A percentile compares a stretch with the other conserved stretches of the same genome.
These are phyloP conservation scores for Pyracantha coccinea DNA, from an alignment of 331 rosid species.

Conservation along the genomic window DNA sequence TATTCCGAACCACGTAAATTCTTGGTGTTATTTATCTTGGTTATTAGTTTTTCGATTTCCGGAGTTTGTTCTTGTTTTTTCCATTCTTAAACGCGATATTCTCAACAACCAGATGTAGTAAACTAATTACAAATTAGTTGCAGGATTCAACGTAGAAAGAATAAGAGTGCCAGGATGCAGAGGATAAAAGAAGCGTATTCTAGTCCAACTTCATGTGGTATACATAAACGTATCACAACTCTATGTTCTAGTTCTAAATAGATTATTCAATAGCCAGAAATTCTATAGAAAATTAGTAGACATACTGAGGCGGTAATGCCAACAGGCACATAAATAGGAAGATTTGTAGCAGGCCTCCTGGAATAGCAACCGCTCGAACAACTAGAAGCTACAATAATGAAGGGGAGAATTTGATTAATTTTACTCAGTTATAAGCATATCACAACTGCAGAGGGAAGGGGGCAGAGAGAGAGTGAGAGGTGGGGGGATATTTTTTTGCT, in stretches of 20 bases:
- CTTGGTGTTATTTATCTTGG: too few relatives aligned
- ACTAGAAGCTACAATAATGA: slow-evolving; percentile 73
- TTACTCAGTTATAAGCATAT: neutral
- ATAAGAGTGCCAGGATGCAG: neutral
- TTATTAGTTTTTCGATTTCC: too few relatives aligned
- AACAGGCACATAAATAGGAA: slow-evolving; percentile 51
- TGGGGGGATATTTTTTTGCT: too few relatives aligned
- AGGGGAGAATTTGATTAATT: slow-evolving; percentile 11
- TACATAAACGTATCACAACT: neutral
- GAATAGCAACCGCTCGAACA: slow-evolving; percentile 93
- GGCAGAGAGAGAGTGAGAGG: slow-evolving; percentile 9
- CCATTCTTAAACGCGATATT: too few relatives aligned
- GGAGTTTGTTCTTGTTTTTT: too few relatives aligned
- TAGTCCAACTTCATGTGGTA: neutral
- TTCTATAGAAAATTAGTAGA: neutral
- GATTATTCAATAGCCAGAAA: neutral
- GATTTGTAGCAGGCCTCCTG: slow-evolving; percentile 50
- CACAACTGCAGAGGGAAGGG: neutral
- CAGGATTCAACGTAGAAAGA: neutral
- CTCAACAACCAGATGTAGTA: neutral
- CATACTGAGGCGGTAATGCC: slow-evolving; percentile 52
- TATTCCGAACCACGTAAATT: too few relatives aligned
- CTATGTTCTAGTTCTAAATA: neutral
- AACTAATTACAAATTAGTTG: neutral
- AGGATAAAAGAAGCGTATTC: neutral